A percentile compares a stretch with the other conserved stretches of the same genome.
Evolutionary conservation across 1,284 basidiomycete species (phyloP).

Genomic region (Ganoderma meredithae): DNA sequence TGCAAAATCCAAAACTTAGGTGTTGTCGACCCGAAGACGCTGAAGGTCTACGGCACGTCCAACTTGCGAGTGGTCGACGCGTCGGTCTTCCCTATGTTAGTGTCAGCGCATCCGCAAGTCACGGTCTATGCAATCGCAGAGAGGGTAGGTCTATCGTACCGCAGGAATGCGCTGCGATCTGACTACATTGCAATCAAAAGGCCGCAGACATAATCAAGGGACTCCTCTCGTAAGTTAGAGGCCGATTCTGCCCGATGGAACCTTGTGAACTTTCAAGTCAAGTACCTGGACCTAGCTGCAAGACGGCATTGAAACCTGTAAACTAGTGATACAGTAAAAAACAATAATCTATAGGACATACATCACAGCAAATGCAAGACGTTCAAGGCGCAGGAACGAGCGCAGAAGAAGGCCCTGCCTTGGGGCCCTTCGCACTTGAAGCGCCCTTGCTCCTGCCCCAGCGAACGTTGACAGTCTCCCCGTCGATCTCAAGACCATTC

Average conservation of each 20-base stretch:
- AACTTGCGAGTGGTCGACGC: slow-evolving; percentile 63
- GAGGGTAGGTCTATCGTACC: slow-evolving; percentile 18
- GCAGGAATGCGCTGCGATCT: background rate
- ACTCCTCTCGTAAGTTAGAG: background rate
- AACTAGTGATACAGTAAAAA: slow-evolving; percentile 14
- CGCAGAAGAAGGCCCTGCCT: slow-evolving; percentile 18
- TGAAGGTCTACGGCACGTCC: slow-evolving; percentile 64
- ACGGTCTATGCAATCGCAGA: slow-evolving; percentile 33
- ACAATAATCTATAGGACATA: slow-evolving; percentile 1
- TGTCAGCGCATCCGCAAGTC: slow-evolving; percentile 47
- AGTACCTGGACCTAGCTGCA: background rate
- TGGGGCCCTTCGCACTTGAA: slow-evolving; percentile 30
- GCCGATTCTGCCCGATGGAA: background rate
- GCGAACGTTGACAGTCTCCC: slow-evolving; percentile 77
- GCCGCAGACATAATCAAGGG: background rate
- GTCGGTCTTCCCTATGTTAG: slow-evolving; percentile 56
- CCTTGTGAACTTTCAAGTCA: background rate
- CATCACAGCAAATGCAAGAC: background rate
- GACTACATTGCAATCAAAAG: background rate
- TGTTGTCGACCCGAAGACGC: slow-evolving; percentile 60
- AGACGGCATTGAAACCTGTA: background rate
- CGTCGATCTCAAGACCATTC: slow-evolving; percentile 86
- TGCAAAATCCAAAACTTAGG: slow-evolving; percentile 40
- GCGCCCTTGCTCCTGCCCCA: slow-evolving; percentile 82
- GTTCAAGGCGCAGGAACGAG: slow-evolving; percentile 18